Evolutionary conservation across 192 early-diverging fungal genomes (phyloP).

Genomic region (Coemansia sp.): DNA sequence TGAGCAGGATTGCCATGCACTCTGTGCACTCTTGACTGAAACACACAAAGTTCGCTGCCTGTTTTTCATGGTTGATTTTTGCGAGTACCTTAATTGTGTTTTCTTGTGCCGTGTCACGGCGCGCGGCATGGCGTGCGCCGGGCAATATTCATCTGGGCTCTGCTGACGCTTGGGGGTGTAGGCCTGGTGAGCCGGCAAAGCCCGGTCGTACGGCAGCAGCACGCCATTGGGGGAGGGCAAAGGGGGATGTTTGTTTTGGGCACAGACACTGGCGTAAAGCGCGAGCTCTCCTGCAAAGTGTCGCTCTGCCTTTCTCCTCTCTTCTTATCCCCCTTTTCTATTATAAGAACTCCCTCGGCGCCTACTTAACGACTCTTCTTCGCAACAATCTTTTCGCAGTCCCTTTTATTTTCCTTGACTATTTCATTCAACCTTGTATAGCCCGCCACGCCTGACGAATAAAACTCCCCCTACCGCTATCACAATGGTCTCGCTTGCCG

Average conservation of each 20-base stretch:
- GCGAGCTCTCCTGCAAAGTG: background rate
- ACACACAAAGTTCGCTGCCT: no score
- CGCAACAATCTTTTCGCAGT: background rate
- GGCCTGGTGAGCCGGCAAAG: background rate
- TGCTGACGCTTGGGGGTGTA: background rate
- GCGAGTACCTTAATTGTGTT: no score
- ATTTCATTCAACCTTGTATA: background rate
- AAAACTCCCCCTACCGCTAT: background rate
- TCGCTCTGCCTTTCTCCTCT: background rate
- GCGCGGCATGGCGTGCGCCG: background rate
- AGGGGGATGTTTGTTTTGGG: background rate
- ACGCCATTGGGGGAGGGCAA: background rate
- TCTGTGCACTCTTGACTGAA: background rate
- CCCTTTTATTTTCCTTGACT: background rate
- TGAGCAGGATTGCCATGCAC: background rate
- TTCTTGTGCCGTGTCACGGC: background rate
- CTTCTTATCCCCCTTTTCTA: background rate
- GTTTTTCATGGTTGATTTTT: no score
- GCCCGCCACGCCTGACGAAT: background rate
- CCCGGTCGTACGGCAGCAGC: background rate
- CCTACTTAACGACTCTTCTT: background rate
- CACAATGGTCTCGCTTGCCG: constrained; percentile 40
- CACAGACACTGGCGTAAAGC: background rate
- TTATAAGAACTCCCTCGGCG: background rate
- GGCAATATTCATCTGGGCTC: background rate